These are phyloP conservation scores for Gypsophila paniculata DNA, from an alignment of 179 eudicot genomes.

Conservation along the genomic window DNA sequence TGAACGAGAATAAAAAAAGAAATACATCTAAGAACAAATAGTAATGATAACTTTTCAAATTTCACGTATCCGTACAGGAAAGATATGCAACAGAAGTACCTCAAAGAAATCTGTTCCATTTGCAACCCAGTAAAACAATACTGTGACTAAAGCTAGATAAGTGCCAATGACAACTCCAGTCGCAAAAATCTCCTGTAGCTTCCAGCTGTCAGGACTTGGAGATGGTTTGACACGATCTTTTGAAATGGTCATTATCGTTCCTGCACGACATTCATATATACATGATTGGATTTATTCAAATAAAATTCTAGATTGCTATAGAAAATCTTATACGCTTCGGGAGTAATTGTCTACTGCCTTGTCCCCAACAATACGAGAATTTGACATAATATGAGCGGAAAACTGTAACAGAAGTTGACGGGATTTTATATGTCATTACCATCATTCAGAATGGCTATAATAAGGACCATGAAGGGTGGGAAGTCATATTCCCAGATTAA, in stretches of 20 bases:
- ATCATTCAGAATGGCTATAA: slow-evolving; percentile 69
- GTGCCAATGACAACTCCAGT: slow-evolving; percentile 65
- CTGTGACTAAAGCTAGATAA: slow-evolving; percentile 68
- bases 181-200: slow-evolving; percentile 67
- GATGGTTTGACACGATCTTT: slow-evolving; percentile 73
- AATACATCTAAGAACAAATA: neutral
- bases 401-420: neutral
- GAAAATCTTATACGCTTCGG: slow-evolving; percentile 1
- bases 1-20: slow-evolving; percentile 22
- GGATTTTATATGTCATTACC: slow-evolving; percentile 38
- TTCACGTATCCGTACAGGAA: neutral
- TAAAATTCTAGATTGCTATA: too few relatives aligned
- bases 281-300: neutral
- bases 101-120: slow-evolving; percentile 48
- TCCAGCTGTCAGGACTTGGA: slow-evolving; percentile 77
- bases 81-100: slow-evolving; percentile 23
- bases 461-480: slow-evolving; percentile 84
- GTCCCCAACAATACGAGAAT: slow-evolving; percentile 1
- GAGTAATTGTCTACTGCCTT: neutral
- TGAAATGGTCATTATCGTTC: slow-evolving; percentile 81
- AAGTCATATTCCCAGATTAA: slow-evolving; percentile 79
- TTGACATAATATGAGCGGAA: neutral
- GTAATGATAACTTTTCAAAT: neutral
- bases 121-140: slow-evolving; percentile 55
- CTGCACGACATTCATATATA: slow-evolving; percentile 29